Evolutionary conservation across 2,329 filamentous ascomycete species (phyloP).

Genomic region (Arthrobotrys musiformis): DNA sequence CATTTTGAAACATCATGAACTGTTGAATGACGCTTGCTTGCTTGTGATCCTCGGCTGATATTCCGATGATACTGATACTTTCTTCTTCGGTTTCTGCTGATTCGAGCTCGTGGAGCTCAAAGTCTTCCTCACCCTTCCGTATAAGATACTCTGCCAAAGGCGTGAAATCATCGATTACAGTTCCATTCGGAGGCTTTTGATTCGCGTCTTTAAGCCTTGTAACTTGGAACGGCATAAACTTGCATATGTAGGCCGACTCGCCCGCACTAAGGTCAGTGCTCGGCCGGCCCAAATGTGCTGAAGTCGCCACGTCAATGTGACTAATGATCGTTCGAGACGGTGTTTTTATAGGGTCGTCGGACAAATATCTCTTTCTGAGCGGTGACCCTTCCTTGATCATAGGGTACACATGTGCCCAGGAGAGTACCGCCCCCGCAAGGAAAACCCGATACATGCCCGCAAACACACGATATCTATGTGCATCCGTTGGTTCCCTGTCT

Average conservation of each 20-base stretch:
- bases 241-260: too few relatives aligned
- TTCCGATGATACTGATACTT: not conserved
- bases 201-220: not conserved
- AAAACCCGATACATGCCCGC: conserved; percentile 18
- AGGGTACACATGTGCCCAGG: not conserved
- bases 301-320: too few relatives aligned
- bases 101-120: not conserved
- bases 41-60: conserved; percentile 4
- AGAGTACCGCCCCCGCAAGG: conserved; percentile 9
- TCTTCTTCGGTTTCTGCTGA: not conserved
- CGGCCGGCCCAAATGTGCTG: too few relatives aligned
- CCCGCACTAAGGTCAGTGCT: too few relatives aligned
- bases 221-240: not conserved
- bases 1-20: conserved; percentile 4
- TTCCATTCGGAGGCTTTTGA: too few relatives aligned
- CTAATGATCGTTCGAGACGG: too few relatives aligned
- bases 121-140: not conserved
- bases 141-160: not conserved
- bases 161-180: not conserved
- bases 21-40: conserved; percentile 7
- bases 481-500: not conserved
- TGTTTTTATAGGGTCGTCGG: not conserved
- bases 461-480: not conserved
- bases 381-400: conserved; percentile 1
- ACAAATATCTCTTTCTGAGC: not conserved